Base-by-base conservation (phyloP, 2,329 filamentous ascomycete species). In the Fusarium kyushuense region DNA sequence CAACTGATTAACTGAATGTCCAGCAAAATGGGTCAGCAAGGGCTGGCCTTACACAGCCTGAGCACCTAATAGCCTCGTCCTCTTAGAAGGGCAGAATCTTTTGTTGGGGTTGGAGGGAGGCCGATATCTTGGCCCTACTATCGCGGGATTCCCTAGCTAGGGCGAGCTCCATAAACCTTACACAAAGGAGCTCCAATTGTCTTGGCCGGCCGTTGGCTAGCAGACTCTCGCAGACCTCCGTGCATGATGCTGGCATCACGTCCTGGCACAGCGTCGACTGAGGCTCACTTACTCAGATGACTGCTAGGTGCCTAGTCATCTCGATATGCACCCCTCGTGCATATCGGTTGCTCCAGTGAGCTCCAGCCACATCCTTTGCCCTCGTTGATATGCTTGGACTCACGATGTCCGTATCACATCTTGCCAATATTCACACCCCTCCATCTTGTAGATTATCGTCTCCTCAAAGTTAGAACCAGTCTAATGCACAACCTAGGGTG, bases 161-260 rank as follows among this genome's bases (percentile, higher is more conserved):
- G 59, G 63, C 62, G 57, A 69, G 58, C 49, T 65, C 38, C 49
- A 25, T 35, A 67, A 72, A 67, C 65, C 56, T 71, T 72, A 67
- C 56, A 51, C 42, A 47, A 54, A 61, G 41, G 41, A 71, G 45
- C 54, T 56, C 58, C 47, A 52, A 45, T 56, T 60, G 58, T 61
- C 56, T 62, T 58, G 58, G 61, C 47, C 29, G 40, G 61, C 51
- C 29, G 42, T 64, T 43, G 51, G 19, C 69, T 43, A 45, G 53
- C 30, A 57, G 47, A 54, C 55, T 51, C 46, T 69, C 54, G 69
- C 59, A 55, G 63, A 71, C 54, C 62, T 69, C 59, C 65, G 57
- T 71, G 69, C 71, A 72, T 72, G 67, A 65, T 72, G 55, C 65
- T 72, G 71, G 67, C 71, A 72, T 72, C 67, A 64, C 69, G 54